Conservation (phyloP, 768 basidiomycete genomes). For the Lactifluus echinatus region DNA sequence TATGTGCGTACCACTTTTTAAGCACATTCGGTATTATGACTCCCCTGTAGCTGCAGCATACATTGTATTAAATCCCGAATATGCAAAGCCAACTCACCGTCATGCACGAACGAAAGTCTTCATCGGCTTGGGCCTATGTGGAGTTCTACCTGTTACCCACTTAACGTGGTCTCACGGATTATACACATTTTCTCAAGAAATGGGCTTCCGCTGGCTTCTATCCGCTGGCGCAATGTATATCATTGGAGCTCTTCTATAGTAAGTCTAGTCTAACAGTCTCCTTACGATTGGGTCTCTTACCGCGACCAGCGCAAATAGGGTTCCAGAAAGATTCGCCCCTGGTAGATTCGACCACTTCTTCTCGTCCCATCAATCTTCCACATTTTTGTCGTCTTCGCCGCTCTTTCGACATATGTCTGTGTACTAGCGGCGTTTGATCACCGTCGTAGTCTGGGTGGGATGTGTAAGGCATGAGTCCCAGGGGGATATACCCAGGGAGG, state of each 20-base stretch:
- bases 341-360: conserved; percentile 74
- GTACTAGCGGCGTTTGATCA: conserved; percentile 50
- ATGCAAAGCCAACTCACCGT: conserved; percentile 65
- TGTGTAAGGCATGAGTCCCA: conserved; percentile 2
- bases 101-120: conserved; percentile 73
- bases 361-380: conserved; percentile 91
- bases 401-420: conserved; percentile 53
- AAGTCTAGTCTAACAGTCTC: conserved; percentile 31
- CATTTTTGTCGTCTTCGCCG: conserved; percentile 64
- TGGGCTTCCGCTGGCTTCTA: conserved; percentile 67
- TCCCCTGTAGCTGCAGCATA: conserved; percentile 47
- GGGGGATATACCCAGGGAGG: neutral
- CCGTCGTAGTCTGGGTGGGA: conserved; percentile 34
- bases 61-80: conserved; percentile 71
- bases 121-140: conserved; percentile 65
- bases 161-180: conserved; percentile 51
- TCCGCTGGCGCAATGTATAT: conserved; percentile 70
- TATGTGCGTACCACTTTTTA: conserved; percentile 35
- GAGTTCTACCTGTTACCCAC: conserved; percentile 62
- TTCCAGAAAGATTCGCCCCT: conserved; percentile 68
- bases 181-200: conserved; percentile 42
- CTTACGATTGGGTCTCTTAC: conserved; percentile 17
- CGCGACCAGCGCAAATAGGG: conserved; percentile 59
- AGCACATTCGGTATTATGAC: neutral
- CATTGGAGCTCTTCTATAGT: conserved; percentile 75